Evolutionary conservation across 345 rosid genomes (phyloP).

Genomic region (Crucihimalaya himalaica): DNA sequence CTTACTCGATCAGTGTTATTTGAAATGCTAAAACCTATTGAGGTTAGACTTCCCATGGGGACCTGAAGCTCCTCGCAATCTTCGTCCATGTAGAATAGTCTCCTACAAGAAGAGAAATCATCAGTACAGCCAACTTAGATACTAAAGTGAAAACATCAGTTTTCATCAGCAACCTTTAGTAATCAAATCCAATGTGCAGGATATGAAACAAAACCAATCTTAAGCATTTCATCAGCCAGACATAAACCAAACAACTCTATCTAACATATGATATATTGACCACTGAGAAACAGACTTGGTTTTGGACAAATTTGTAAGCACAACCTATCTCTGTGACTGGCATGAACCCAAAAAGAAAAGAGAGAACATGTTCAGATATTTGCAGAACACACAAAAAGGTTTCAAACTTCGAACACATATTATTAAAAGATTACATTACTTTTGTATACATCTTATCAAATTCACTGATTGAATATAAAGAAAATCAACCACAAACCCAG

Average conservation of each 20-base stretch:
- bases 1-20: constrained; percentile 36
- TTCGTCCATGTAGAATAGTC: constrained; percentile 8
- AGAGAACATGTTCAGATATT: constrained; percentile 13
- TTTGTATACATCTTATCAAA: neutral
- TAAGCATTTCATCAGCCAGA: neutral
- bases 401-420: constrained; percentile 20
- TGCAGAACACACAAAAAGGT: neutral
- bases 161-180: neutral
- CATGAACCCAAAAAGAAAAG: neutral
- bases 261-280: neutral
- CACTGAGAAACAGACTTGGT: constrained; percentile 16
- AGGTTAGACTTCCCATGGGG: constrained; percentile 16
- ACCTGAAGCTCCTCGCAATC: constrained; percentile 21
- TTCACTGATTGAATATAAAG: neutral
- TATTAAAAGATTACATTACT: neutral
- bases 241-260: constrained; percentile 8
- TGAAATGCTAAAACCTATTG: constrained; percentile 33
- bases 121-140: neutral
- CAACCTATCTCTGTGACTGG: neutral
- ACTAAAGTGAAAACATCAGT: neutral
- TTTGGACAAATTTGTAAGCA: constrained; percentile 16
- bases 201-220: neutral
- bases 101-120: constrained; percentile 9
- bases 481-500: constrained; percentile 8
- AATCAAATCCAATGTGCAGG: neutral